Evolutionary conservation across 768 basidiomycete genomes (phyloP).

Genomic region (Clitopilus hobsonii): DNA sequence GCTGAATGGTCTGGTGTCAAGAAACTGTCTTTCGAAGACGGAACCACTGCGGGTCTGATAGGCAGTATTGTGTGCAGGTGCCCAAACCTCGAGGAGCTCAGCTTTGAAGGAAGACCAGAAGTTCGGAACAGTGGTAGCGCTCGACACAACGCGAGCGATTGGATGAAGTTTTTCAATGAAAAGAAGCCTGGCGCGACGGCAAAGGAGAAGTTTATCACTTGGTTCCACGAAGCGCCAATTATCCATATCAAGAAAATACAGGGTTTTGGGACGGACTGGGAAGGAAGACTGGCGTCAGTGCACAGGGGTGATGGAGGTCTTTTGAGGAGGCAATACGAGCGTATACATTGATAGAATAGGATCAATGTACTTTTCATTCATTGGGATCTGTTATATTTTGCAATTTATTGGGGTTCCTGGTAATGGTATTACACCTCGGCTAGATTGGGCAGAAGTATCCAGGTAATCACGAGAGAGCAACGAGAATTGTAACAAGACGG

Average conservation of each 20-base stretch:
- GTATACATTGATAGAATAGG: background rate
- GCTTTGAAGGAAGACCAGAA: background rate
- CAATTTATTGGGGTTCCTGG: background rate
- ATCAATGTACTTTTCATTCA: too few species aligned
- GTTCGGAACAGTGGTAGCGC: background rate
- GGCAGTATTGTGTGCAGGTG: background rate
- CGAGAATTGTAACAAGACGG: background rate
- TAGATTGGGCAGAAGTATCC: background rate
- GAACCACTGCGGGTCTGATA: background rate
- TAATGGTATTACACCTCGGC: background rate
- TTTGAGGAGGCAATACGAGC: background rate
- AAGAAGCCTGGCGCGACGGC: background rate
- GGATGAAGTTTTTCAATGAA: background rate
- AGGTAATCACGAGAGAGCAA: background rate
- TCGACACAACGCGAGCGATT: background rate
- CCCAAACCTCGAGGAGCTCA: background rate
- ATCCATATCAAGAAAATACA: background rate
- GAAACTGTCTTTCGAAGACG: background rate
- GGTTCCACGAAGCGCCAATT: background rate
- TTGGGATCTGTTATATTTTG: too few species aligned
- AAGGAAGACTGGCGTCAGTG: background rate
- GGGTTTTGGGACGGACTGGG: background rate
- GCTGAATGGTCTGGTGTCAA: background rate
- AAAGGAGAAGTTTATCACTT: background rate
- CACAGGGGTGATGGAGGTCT: background rate